Evolutionary conservation across 306 rosid genomes (phyloP).

Genomic region (Senna tora): DNA sequence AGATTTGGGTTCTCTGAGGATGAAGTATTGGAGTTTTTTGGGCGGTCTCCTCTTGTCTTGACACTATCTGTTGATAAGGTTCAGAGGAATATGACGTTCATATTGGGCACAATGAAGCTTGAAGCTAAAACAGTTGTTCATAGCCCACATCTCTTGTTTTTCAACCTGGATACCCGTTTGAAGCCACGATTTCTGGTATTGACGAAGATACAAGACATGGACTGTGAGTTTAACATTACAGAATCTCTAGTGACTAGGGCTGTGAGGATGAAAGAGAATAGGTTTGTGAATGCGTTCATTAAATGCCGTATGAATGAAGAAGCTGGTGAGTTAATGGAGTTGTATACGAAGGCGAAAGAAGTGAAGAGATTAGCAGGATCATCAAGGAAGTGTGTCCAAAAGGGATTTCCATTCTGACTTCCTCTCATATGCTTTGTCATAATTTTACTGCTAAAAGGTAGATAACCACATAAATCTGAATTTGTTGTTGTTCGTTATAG

Average conservation of each 20-base stretch:
- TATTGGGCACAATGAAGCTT: conserved; percentile 71
- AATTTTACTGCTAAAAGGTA: conserved; percentile 28
- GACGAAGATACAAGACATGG: conserved; percentile 65
- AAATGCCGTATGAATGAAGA: conserved; percentile 54
- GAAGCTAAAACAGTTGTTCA: conserved; percentile 56
- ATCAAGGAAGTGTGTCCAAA: conserved; percentile 45
- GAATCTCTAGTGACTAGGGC: conserved; percentile 40
- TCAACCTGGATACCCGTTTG: conserved; percentile 64
- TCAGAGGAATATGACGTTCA: conserved; percentile 87
- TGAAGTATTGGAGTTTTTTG: conserved; percentile 59
- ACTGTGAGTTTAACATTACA: conserved; percentile 35
- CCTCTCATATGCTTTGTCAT: conserved; percentile 28
- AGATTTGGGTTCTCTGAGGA: conserved; percentile 71
- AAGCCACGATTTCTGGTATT: conserved; percentile 66
- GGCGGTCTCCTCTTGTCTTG: conserved; percentile 57
- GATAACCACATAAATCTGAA: neutral
- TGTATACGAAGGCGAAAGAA: conserved; percentile 58
- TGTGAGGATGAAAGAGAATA: conserved; percentile 72
- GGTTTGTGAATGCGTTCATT: conserved; percentile 55
- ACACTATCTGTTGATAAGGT: conserved; percentile 76
- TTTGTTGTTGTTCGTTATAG: neutral
- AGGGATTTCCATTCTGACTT: conserved; percentile 75
- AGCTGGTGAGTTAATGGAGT: conserved; percentile 63
- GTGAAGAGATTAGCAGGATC: conserved; percentile 67
- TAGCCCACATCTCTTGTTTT: conserved; percentile 56